Evolutionary conservation across 1,139 yeast genomes (phyloP).

Genomic region (Pichia sp.): DNA sequence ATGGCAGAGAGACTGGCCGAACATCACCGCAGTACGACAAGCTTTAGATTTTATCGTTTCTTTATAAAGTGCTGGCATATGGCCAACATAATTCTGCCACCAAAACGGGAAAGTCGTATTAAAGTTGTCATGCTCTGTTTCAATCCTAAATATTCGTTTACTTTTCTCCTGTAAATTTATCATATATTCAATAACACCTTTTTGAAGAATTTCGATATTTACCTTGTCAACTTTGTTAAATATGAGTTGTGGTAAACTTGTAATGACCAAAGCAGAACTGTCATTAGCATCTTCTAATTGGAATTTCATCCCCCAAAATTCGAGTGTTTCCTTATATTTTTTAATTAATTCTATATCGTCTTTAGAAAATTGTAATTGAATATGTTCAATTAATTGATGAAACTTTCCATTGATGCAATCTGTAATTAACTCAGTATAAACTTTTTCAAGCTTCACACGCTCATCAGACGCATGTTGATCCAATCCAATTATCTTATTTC

Average conservation of each 20-base stretch:
- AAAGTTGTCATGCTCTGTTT: background rate
- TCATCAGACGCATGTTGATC: constrained; percentile 86
- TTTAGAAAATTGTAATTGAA: background rate
- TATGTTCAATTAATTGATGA: background rate
- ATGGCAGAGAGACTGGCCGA: constrained; percentile 49
- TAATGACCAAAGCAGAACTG: constrained; percentile 5
- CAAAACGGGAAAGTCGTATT: background rate
- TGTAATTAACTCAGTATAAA: constrained; percentile 33
- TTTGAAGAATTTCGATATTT: constrained; percentile 27
- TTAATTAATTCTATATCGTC: constrained; percentile 23
- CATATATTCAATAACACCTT: constrained; percentile 36
- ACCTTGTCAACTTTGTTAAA: constrained; percentile 26
- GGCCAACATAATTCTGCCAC: constrained; percentile 21
- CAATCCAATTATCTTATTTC: constrained; percentile 34
- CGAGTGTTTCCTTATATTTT: constrained; percentile 31
- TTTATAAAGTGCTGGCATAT: constrained; percentile 44
- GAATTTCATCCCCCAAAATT: constrained; percentile 42
- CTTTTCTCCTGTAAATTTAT: constrained; percentile 5
- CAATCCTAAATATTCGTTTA: background rate
- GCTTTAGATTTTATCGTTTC: constrained; percentile 57
- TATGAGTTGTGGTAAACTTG: constrained; percentile 40
- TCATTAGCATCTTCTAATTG: constrained; percentile 14
- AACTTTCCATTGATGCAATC: constrained; percentile 2
- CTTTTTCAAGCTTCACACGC: constrained; percentile 49
- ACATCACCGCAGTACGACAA: constrained; percentile 67